phyloP scores from a whole-genome alignment of 345 rosid species.

The Eucalyptus marginata region DNA sequence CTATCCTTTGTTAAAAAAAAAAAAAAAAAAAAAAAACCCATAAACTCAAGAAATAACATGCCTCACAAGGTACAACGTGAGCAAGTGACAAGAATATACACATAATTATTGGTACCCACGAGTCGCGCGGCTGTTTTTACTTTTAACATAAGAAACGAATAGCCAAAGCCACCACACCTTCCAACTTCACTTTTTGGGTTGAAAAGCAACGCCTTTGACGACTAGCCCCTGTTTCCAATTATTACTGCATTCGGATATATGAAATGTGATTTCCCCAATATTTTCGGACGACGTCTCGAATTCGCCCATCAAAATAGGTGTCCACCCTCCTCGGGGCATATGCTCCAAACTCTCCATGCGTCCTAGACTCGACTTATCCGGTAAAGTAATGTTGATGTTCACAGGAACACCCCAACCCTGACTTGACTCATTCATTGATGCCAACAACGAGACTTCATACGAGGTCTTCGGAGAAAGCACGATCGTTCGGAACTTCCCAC shows the following conservation, averaged over 20 bases:
- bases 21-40: neutral
- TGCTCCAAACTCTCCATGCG: neutral
- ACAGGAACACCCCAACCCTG: neutral
- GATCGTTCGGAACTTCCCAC: no score
- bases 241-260: no score
- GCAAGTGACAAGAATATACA: neutral
- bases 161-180: no score
- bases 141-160: no score
- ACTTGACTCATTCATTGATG: neutral
- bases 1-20: neutral
- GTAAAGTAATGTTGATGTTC: neutral
- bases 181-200: no score
- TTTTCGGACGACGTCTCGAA: no score
- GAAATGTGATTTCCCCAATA: no score
- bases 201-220: no score
- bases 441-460: neutral
- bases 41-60: neutral
- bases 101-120: neutral
- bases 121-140: no score
- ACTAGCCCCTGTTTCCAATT: no score
- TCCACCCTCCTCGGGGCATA: accelerated
- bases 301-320: no score
- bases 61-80: neutral
- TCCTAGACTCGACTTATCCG: neutral
- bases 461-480: accelerated